Evolutionary conservation across 2,329 filamentous ascomycete genomes (phyloP).

Genomic region (Phaeosphaeriaceae sp.): DNA sequence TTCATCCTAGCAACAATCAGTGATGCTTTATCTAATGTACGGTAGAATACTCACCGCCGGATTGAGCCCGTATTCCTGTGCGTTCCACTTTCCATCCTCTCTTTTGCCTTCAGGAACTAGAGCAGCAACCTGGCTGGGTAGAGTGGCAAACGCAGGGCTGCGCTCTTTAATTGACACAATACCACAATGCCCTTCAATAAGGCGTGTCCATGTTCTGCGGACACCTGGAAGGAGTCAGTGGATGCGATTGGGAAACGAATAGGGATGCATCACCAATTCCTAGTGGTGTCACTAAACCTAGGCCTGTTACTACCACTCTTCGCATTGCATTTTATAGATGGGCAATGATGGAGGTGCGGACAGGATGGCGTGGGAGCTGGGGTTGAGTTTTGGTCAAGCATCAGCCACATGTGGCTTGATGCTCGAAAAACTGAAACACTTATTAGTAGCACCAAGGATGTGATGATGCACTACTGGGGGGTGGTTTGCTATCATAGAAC

Average conservation of each 20-base stretch:
- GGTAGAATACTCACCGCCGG: conserved; percentile 32
- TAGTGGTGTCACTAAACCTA: conserved; percentile 67
- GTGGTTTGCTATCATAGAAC: too few species aligned
- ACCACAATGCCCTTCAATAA: conserved; percentile 80
- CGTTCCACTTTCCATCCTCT: conserved; percentile 54
- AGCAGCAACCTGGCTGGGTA: conserved; percentile 86
- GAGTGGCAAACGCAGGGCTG: conserved; percentile 68
- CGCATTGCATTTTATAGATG: conserved; percentile 52
- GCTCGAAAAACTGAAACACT: too few species aligned
- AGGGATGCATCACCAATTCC: conserved; percentile 65
- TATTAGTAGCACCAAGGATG: too few species aligned
- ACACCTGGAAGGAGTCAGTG: conserved; percentile 58
- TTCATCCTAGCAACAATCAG: conserved; percentile 56
- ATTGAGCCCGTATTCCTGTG: conserved; percentile 52
- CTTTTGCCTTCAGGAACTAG: conserved; percentile 69
- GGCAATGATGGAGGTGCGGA: background rate
- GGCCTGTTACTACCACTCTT: conserved; percentile 58
- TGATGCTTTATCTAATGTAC: conserved; percentile 20
- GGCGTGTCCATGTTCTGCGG: conserved; percentile 77
- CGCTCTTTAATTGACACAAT: conserved; percentile 74
- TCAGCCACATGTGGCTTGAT: conserved; percentile 20
- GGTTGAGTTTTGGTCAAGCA: background rate
- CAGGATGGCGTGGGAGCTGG: too few species aligned
- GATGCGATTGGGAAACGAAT: background rate
- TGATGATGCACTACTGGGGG: too few species aligned